Evolutionary conservation across 768 basidiomycete species (phyloP).

Genomic region (Calvatia gigantea): DNA sequence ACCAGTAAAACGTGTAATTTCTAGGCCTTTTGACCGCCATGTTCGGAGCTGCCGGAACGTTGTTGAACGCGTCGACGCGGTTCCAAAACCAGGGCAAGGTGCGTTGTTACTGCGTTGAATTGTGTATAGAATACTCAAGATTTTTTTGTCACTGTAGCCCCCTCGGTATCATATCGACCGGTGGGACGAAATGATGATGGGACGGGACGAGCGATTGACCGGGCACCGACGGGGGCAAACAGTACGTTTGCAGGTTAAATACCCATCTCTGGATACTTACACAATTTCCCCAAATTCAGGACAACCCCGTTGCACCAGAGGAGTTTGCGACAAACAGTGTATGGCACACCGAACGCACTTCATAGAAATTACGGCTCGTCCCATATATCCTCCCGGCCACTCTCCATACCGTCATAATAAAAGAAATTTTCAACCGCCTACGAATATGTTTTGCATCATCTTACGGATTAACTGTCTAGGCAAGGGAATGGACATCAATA

Average conservation of each 20-base stretch:
- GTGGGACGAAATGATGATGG: constrained; percentile 98
- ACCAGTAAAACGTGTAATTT: neutral
- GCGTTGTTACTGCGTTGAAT: constrained; percentile 5
- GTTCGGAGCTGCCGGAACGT: constrained; percentile 90
- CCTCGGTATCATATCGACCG: constrained; percentile 80
- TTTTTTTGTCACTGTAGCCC: constrained; percentile 42
- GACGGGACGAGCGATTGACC: constrained; percentile 82
- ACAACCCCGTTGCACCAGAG: constrained; percentile 63
- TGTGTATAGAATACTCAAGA: neutral
- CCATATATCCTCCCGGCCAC: neutral
- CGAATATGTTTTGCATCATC: neutral
- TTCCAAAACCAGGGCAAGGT: constrained; percentile 93
- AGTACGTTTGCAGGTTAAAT: constrained; percentile 43
- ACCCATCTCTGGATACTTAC: neutral
- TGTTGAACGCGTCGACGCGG: constrained; percentile 73
- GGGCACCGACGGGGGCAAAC: constrained; percentile 84
- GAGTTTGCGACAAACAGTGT: constrained; percentile 70
- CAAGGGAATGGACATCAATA: neutral
- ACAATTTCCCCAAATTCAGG: constrained; percentile 34
- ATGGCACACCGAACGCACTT: constrained; percentile 64
- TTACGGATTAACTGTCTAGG: neutral
- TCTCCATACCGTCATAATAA: neutral
- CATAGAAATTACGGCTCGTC: constrained; percentile 19
- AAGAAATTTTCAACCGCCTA: neutral
- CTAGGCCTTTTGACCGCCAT: constrained; percentile 79